Base-by-base conservation (phyloP, 495 filamentous ascomycete species). In the Penicillium nucicola region DNA sequence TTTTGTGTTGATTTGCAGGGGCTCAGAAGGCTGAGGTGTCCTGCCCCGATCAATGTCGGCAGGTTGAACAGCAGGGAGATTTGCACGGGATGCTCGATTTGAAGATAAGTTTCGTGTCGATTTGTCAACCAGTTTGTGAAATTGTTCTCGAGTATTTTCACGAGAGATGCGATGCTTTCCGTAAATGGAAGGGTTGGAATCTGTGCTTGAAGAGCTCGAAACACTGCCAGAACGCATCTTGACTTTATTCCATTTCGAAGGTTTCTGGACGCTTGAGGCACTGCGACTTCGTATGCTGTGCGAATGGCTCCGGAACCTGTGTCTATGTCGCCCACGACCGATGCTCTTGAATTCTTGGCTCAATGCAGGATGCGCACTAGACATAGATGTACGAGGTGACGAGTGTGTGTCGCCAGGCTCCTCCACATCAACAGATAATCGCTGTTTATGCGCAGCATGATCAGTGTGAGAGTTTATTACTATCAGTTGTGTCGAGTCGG, bases 321-420 rank as follows among this genome's bases (percentile, higher is more conserved):
- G 60, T 22, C 51, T 64, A 10, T 61, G 66, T 19, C 71, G 64
- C 15, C 71, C 71, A 49, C 65, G 69, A n/a, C 52, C 55, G 37
- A 61, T 45, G 8, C 61, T 60, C 37, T 64, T 66, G 22, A 67
- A 61, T 12, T 72, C 71, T 14, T 52, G 47, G 5, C 59, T 53
- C 42, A 65, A 22, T 13, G 65, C 58, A 45, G 57, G 60, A 15
- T 54, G 63, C 15, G 65, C 38, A 49, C 62, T 61, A 9, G 69
- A 70, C 15, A 62, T 37, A 19, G 71, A 74, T 9, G 60, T 59
- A 44, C 55, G 61, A 14, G 56, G 57, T 17, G 66, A 65, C n/a
- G 50, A 53, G 22, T 52, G 52, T 19, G 53, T 56, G 17, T 61
- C 61, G 13, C 15, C 45, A 12, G 32, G 52, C 55, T 40, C 36